phyloP scores from a whole-genome alignment of 257 asterid genomes.

The Parsonsia alboflavescens region DNA sequence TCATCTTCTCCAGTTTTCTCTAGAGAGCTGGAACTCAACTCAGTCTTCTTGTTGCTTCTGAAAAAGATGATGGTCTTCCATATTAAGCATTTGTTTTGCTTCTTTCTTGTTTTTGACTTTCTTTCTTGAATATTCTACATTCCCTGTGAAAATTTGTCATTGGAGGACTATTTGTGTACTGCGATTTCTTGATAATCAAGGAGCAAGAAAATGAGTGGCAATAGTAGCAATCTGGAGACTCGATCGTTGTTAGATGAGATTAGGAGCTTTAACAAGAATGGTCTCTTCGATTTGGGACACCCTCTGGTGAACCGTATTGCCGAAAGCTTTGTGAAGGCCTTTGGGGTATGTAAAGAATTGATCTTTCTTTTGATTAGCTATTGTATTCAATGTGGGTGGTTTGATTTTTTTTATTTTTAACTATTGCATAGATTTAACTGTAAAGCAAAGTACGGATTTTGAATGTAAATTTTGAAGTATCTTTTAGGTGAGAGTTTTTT shows the following conservation, averaged over 20 bases:
- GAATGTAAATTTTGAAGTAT: background rate
- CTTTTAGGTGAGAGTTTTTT: background rate
- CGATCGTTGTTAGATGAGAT: conserved; percentile 69
- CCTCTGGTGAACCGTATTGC: conserved; percentile 83
- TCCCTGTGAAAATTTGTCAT: background rate
- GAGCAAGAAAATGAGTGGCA: conserved; percentile 32
- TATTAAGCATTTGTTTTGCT: background rate
- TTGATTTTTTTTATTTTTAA: background rate
- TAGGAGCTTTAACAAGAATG: conserved; percentile 46
- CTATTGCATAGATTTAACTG: no score
- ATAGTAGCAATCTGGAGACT: conserved; percentile 44
- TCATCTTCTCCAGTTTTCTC: conserved; percentile 13
- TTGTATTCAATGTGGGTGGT: background rate
- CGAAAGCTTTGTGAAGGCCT: conserved; percentile 78
- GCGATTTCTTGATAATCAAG: background rate
- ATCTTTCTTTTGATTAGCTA: background rate
- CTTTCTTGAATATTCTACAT: background rate
- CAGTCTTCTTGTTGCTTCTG: no score
- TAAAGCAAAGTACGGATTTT: background rate
- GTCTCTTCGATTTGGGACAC: conserved; percentile 71
- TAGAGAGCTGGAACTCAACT: background rate
- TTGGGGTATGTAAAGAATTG: conserved; percentile 42
- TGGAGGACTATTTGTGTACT: background rate
- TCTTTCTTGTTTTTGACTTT: background rate
- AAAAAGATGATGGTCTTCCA: background rate